Evolutionary conservation across 2,329 filamentous ascomycete species (phyloP), one percentile per base, ranked within the genome.

Genomic region (Acrodontium crateriforme): DNA sequence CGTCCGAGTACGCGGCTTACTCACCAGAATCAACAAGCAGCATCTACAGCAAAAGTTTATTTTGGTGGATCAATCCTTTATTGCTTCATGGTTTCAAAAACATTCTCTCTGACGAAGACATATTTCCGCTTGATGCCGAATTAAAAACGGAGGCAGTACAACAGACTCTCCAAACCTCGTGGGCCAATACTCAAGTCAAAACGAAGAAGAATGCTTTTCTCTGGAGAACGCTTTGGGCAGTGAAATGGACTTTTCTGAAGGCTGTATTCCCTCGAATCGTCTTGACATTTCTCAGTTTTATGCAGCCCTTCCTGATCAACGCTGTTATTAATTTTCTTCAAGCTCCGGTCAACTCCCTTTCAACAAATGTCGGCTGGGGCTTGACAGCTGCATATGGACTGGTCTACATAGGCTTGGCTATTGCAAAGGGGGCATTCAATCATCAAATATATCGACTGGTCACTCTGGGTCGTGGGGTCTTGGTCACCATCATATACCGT

Each of bases 11-110:
- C 8, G 20, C 10, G 10, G 20, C n/a, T 12, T 8, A 22, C 8
- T 12, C 20, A 12, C 20, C 20, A 22, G 20, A 22, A 12, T 22
- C 20, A 22, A 22, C 20, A n/a, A 22, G 20, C 13, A 22, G 20
- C 20, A 12, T 22, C 13, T 22, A 22, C 20, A 22, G 20, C 8
- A 10, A 12, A 8, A 12, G 20, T 8, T n/a, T 8, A 8, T 22
- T 22, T 12, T 22, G 20, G 20, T 22, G 20, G 20, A 10, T 22
- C 4, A 10, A 22, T n/a, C 20, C 20, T n/a, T 8, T 22, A 12
- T n/a, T 22, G 20, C 8, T 22, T 10, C n/a, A 8, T 8, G 20
- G 20, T 12, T 22, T 12, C 5, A 22, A 22, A 12, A 22, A 22
- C n/a, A 12, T 22, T 4, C 20, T 22, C 4, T n/a, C 20, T 10